Evolutionary conservation across 2,329 filamentous ascomycete species (phyloP).

Genomic region (Aschersonia sp.): DNA sequence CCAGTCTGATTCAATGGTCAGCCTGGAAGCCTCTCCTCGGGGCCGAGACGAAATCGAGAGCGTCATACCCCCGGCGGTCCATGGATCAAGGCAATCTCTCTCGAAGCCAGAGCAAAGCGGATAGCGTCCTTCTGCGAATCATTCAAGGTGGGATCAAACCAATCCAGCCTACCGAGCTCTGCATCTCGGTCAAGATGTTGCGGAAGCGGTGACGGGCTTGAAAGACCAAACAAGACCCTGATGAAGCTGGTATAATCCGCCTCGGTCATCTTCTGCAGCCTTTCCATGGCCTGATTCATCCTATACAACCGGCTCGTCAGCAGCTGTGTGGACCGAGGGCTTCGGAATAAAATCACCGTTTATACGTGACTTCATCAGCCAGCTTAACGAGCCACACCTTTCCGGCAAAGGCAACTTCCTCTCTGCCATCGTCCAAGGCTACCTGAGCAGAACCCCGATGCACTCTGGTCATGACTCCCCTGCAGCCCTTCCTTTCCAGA

Average conservation of each 20-base stretch:
- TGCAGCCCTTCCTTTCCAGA: slow-evolving; percentile 50
- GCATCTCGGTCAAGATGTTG: slow-evolving; percentile 25
- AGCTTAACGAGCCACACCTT: slow-evolving; percentile 52
- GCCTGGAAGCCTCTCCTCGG: background rate
- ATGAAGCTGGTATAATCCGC: slow-evolving; percentile 45
- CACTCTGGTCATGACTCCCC: slow-evolving; percentile 57
- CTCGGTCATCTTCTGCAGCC: slow-evolving; percentile 41
- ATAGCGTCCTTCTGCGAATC: slow-evolving; percentile 55
- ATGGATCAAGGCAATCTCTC: slow-evolving; percentile 80
- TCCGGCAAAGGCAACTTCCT: slow-evolving; percentile 26
- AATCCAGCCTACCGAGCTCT: slow-evolving; percentile 33
- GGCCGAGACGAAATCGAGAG: slow-evolving; percentile 10
- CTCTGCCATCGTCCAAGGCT: slow-evolving; percentile 52
- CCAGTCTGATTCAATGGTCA: slow-evolving; percentile 45
- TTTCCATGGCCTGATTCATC: slow-evolving; percentile 50
- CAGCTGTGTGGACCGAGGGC: too few species aligned
- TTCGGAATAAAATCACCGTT: slow-evolving; percentile 23
- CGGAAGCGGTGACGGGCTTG: slow-evolving; percentile 33
- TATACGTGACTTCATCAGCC: slow-evolving; percentile 54
- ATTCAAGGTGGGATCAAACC: slow-evolving; percentile 48
- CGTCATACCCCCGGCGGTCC: slow-evolving; percentile 62
- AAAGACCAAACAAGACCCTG: slow-evolving; percentile 46
- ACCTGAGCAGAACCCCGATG: slow-evolving; percentile 45
- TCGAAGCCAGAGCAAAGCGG: slow-evolving; percentile 68
- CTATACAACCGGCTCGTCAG: slow-evolving; percentile 14